Conservation (phyloP, 331 rosid species). For the Malus hybrid region DNA sequence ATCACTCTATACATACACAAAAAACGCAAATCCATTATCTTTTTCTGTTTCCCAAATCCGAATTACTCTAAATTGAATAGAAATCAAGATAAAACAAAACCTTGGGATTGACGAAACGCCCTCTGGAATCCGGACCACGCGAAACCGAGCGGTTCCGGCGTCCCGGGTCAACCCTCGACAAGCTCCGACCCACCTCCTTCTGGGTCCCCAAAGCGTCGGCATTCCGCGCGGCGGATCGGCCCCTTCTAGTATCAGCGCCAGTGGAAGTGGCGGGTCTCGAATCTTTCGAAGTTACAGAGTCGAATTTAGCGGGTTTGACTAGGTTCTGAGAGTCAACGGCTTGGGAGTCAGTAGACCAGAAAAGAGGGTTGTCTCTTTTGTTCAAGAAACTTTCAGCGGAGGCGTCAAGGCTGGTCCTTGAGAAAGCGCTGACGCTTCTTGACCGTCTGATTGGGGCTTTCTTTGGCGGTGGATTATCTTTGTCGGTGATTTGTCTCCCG, state of each 20-base stretch:
- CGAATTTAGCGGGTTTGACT: neutral
- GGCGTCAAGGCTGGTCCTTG: conserved; percentile 31
- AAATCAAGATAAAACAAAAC: conserved; percentile 16
- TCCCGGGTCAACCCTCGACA: conserved; percentile 34
- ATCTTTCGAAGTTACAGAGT: neutral
- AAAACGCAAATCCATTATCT: conserved; percentile 11
- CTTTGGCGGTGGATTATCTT: conserved; percentile 15
- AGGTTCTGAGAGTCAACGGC: conserved; percentile 1
- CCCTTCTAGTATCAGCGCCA: conserved; percentile 22
- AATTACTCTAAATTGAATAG: neutral
- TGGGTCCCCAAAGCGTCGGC: conserved; percentile 14
- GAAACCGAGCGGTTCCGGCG: conserved; percentile 65
- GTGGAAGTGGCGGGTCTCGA: neutral
- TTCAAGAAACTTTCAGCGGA: conserved; percentile 51
- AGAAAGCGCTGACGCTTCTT: conserved; percentile 65
- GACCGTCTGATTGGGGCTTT: conserved; percentile 61
- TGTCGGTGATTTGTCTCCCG: neutral
- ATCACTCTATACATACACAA: conserved; percentile 57
- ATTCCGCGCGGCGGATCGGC: conserved; percentile 41
- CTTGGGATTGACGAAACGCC: conserved; percentile 47
- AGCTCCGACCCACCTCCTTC: conserved; percentile 34
- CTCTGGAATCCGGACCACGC: conserved; percentile 41
- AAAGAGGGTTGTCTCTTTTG: conserved; percentile 84
- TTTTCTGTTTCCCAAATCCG: neutral
- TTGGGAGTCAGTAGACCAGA: conserved; percentile 29